Evolutionary conservation across 805 yeast species (phyloP), one percentile per base, ranked within the genome.

Genomic region (Priceomyces haplophilus): DNA sequence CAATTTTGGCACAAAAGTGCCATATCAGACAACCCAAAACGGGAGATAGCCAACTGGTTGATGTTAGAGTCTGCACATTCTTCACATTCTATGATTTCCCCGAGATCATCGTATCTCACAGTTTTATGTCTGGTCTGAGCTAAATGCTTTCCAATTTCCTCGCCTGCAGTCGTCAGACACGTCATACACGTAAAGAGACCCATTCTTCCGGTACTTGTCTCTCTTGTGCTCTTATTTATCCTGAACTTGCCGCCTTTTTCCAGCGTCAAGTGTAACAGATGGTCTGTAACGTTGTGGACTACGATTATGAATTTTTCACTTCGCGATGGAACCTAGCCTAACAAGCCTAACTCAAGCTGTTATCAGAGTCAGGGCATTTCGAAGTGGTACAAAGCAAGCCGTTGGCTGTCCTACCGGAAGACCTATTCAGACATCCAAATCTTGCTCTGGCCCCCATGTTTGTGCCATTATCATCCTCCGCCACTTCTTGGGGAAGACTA

Each of bases 11-110:
- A 80, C 16, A 77, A 55, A 45, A 78, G 56, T 0, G 71, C 57
- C 71, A 80, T 73, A 50, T 78, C 83, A 13, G 75, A 69, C 21
- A 81, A 77, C 1, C 81, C 84, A 53, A 69, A 76, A 30, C 84
- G 56, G 6, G 75, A 62, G 35, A 80, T 64, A 39, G 64, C 69
- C 41, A 80, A 61, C 51, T 72, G 75, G 56, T 79, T 83, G 37
- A 80, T 67, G 50, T 78, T 80, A 30, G 67, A 50, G 50, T 78
- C 77, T 16, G 66, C 67, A 56, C 85, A 80, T 33, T 73, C 77
- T 53, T 78, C 83, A 56, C 85, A 80, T 48, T 67, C 69, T 2
- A 80, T 55, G 7, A 57, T 59, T 49, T 78, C 82, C 7, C 59
- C 66, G 2, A 63, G 51, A 0, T 53, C 41, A 4, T 52, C 56